Percentiles rank a stretch among this genome's conserved stretches.
Evolutionary conservation across 768 basidiomycete species (phyloP).

Genomic region (Fibroporia radiculosa): DNA sequence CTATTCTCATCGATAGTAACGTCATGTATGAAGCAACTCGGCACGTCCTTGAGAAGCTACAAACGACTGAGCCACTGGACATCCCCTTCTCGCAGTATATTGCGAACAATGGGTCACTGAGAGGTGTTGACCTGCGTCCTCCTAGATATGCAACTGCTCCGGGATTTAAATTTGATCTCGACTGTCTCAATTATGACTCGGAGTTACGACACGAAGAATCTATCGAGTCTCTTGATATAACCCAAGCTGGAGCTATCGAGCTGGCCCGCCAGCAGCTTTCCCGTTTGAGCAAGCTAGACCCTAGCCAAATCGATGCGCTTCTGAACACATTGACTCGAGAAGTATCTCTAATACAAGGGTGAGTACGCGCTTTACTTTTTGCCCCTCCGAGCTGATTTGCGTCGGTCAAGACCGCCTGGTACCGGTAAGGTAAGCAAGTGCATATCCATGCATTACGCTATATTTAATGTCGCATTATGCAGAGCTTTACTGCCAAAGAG

Average conservation of each 20-base stretch:
- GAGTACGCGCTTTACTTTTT: conserved; percentile 3
- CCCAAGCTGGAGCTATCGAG: conserved; percentile 27
- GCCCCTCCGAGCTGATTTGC: not conserved
- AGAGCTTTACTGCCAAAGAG: conserved; percentile 66
- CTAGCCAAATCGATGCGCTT: conserved; percentile 65
- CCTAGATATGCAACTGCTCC: conserved; percentile 50
- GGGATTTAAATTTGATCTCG: conserved; percentile 47
- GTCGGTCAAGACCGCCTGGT: conserved; percentile 52
- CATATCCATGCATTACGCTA: not conserved
- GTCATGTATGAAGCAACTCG: conserved; percentile 63
- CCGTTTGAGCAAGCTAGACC: conserved; percentile 46
- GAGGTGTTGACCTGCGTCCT: conserved; percentile 30
- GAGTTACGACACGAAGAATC: conserved; percentile 27
- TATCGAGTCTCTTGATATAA: conserved; percentile 30
- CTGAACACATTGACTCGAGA: conserved; percentile 53
- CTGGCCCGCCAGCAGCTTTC: conserved; percentile 36
- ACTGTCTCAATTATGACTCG: conserved; percentile 30
- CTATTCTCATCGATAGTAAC: conserved; percentile 49
- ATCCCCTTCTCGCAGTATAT: conserved; percentile 51
- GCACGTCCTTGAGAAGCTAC: conserved; percentile 59
- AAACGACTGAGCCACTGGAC: conserved; percentile 40
- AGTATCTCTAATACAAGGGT: conserved; percentile 70
- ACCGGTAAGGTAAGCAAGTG: conserved; percentile 54
- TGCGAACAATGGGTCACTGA: conserved; percentile 30
- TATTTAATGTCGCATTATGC: not conserved